A percentile compares a stretch with the other conserved stretches of the same genome.
These are phyloP conservation scores for Coemansia umbellata DNA, from an alignment of 192 early-diverging fungal genomes.

Conservation along the genomic window DNA sequence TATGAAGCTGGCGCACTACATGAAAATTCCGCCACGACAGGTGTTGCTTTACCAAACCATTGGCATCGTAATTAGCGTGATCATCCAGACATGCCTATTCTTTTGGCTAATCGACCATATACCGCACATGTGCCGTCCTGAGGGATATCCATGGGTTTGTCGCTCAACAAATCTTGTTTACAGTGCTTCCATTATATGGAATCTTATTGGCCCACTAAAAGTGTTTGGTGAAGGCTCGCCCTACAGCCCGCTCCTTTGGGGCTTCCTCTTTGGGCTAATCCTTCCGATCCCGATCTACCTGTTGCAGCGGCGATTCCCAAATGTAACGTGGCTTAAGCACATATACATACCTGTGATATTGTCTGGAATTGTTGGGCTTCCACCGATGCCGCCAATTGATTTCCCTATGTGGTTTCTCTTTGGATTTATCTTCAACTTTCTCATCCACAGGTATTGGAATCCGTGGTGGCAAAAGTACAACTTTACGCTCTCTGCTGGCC, in stretches of 20 bases:
- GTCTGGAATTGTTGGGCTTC: conserved; percentile 56
- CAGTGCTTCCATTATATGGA: conserved; percentile 76
- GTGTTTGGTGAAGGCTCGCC: conserved; percentile 64
- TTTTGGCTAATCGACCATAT: conserved; percentile 62
- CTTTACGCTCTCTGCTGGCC: conserved; percentile 56
- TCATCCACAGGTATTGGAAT: conserved; percentile 60
- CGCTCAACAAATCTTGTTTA: conserved; percentile 58
- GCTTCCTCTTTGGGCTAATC: conserved; percentile 64
- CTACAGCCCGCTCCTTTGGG: conserved; percentile 54
- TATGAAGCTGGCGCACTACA: conserved; percentile 75
- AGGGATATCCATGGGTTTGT: conserved; percentile 66
- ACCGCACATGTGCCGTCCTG: conserved; percentile 53
- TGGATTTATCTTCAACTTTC: conserved; percentile 68
- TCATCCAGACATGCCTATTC: conserved; percentile 63
- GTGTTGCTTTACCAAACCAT: conserved; percentile 72
- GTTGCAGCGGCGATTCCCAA: conserved; percentile 59
- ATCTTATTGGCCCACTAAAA: conserved; percentile 67
- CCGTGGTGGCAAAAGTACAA: conserved; percentile 63
- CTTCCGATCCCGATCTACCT: conserved; percentile 71
- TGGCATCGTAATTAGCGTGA: conserved; percentile 66
- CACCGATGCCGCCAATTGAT: conserved; percentile 57
- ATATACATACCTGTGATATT: conserved; percentile 72
- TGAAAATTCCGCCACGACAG: conserved; percentile 78
- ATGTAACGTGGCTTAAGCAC: conserved; percentile 59
- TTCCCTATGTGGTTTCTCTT: conserved; percentile 54